Conservation (phyloP, 306 rosid genomes). For the Pyrus communis region DNA sequence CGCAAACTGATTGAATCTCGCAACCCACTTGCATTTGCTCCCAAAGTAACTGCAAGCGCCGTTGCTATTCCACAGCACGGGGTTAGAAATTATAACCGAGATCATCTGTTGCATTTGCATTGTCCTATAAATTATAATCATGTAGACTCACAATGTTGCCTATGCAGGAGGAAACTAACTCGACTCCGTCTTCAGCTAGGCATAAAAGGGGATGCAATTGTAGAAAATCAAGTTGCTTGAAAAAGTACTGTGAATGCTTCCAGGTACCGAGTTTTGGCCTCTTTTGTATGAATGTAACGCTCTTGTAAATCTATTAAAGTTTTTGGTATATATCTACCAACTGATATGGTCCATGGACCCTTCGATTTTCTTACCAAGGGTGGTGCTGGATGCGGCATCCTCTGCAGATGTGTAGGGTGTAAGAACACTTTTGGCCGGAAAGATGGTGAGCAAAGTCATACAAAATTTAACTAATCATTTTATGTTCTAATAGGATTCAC, state of each 20-base stretch:
- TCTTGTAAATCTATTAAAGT: background rate
- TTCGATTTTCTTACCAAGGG: slow-evolving; percentile 46
- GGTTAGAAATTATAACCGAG: slow-evolving; percentile 35
- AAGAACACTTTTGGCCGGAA: slow-evolving; percentile 71
- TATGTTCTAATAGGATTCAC: background rate
- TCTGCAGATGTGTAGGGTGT: slow-evolving; percentile 86
- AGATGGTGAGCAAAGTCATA: slow-evolving; percentile 45
- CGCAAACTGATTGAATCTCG: slow-evolving; percentile 84
- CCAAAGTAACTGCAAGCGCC: slow-evolving; percentile 63
- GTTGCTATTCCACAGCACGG: slow-evolving; percentile 50
- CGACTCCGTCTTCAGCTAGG: slow-evolving; percentile 73
- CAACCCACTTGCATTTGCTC: slow-evolving; percentile 95
- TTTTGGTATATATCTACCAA: background rate
- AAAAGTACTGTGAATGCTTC: slow-evolving; percentile 84
- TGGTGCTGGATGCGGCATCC: slow-evolving; percentile 80
- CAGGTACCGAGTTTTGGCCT: slow-evolving; percentile 39
- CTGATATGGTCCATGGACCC: slow-evolving; percentile 25
- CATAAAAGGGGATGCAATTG: slow-evolving; percentile 89
- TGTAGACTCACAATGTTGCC: background rate
- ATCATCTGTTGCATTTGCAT: background rate
- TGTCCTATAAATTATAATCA: background rate
- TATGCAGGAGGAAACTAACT: slow-evolving; percentile 66
- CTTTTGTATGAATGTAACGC: background rate
- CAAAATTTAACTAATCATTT: background rate
- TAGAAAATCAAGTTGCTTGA: slow-evolving; percentile 81